These are phyloP conservation scores for Xylariaceae sp. DNA, from an alignment of 2,329 filamentous ascomycete species.

Conservation along the genomic window DNA sequence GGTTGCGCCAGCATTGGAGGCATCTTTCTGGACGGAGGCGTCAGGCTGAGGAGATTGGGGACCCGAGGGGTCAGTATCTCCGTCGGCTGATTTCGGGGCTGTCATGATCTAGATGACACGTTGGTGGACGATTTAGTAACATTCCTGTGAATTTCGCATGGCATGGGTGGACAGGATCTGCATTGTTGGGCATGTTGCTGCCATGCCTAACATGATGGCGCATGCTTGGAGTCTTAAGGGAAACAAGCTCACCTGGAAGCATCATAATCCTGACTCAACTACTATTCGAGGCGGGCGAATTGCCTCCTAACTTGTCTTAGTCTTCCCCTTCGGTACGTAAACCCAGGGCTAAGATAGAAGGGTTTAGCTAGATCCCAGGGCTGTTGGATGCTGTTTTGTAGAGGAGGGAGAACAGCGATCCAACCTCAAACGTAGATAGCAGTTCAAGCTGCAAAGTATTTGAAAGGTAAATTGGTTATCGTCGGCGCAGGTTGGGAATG, in stretches of 20 bases:
- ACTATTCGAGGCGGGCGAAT: not conserved
- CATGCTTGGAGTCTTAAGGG: not conserved
- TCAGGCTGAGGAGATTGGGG: slow-evolving; percentile 32
- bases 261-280: slow-evolving; percentile 20
- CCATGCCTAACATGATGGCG: not conserved
- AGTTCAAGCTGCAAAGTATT: not conserved
- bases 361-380: slow-evolving; percentile 4
- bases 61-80: slow-evolving; percentile 39
- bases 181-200: slow-evolving; percentile 9
- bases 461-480: slow-evolving; percentile 6
- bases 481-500: not conserved
- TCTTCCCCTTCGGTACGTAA: not conserved
- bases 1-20: slow-evolving; percentile 26
- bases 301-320: not conserved
- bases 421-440: slow-evolving; percentile 12
- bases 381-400: slow-evolving; percentile 1
- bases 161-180: slow-evolving; percentile 22
- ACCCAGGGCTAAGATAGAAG: too few species aligned
- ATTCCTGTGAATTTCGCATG: slow-evolving; percentile 29
- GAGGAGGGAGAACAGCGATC: too few species aligned
- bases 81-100: slow-evolving; percentile 39
- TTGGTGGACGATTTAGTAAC: slow-evolving; percentile 29
- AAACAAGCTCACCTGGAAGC: slow-evolving; percentile 24
- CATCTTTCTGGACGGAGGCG: slow-evolving; percentile 28
- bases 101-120: slow-evolving; percentile 40